Percentiles rank a stretch among this genome's conserved stretches.
These are phyloP conservation scores for Eleusine indica DNA, from an alignment of 176 grass and related monocot genomes.

Conservation along the genomic window DNA sequence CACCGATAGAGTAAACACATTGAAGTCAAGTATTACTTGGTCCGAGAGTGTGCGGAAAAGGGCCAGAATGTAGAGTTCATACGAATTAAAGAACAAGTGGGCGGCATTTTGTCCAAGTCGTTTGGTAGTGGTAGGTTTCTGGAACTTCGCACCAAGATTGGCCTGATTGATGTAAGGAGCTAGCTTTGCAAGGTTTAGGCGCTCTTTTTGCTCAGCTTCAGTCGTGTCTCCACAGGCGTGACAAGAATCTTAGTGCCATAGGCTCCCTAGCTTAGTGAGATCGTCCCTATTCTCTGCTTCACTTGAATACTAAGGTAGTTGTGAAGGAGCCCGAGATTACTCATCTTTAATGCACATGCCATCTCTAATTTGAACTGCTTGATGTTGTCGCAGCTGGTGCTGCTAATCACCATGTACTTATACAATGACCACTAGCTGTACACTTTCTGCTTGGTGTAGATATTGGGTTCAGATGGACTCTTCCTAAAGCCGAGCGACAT, in stretches of 20 bases:
- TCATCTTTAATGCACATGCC: neutral
- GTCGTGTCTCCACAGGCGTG: neutral
- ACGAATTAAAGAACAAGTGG: too few relatives aligned
- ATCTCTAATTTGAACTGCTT: neutral
- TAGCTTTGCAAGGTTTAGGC: too few relatives aligned
- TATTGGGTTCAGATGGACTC: neutral
- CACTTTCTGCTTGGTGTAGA: neutral
- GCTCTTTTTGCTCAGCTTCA: neutral
- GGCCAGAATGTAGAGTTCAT: too few relatives aligned
- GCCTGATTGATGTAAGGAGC: too few relatives aligned
- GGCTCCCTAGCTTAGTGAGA: neutral
- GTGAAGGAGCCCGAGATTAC: too few relatives aligned
- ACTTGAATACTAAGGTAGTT: neutral
- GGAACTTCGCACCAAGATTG: too few relatives aligned
- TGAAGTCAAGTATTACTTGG: too few relatives aligned
- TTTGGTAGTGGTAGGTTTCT: too few relatives aligned
- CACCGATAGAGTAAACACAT: too few relatives aligned
- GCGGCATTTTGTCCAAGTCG: too few relatives aligned
- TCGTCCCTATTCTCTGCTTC: neutral
- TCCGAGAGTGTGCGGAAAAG: too few relatives aligned
- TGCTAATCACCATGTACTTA: neutral
- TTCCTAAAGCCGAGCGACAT: neutral
- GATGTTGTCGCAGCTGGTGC: neutral
- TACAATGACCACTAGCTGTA: neutral
- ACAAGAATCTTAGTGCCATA: neutral